Conservation (phyloP, 305 asterid species). For the Solanum hybrid region DNA sequence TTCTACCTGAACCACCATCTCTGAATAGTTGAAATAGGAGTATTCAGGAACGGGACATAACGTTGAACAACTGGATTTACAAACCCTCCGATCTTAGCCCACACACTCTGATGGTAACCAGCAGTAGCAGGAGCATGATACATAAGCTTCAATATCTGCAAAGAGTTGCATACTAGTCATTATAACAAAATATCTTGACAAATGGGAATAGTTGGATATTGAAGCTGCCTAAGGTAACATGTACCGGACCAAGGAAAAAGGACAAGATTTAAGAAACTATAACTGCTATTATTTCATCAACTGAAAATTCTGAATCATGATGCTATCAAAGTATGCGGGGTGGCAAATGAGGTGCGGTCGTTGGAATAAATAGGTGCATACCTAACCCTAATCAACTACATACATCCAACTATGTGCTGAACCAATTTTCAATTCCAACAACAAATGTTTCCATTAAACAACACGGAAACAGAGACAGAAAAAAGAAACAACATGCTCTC, state of each 20-base stretch:
- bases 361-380: neutral
- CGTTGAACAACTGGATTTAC: slow-evolving; percentile 55
- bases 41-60: slow-evolving; percentile 65
- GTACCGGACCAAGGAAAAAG: neutral
- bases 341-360: neutral
- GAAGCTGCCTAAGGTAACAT: neutral
- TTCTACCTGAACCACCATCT: slow-evolving; percentile 89
- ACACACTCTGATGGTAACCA: slow-evolving; percentile 74
- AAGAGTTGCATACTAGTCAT: neutral
- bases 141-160: slow-evolving; percentile 88
- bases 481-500: neutral
- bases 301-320: neutral
- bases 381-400: neutral
- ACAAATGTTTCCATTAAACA: neutral
- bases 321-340: neutral
- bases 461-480: neutral
- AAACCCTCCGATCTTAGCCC: slow-evolving; percentile 70
- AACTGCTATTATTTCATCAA: neutral
- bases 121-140: slow-evolving; percentile 86
- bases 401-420: neutral
- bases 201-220: neutral
- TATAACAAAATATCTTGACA: neutral
- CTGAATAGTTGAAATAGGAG: slow-evolving; percentile 57
- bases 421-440: neutral
- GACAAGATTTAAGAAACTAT: neutral